Percentiles rank a stretch among this genome's conserved stretches.
Evolutionary conservation across 768 basidiomycete species (phyloP).

Genomic region (Psilocybe azurescens): DNA sequence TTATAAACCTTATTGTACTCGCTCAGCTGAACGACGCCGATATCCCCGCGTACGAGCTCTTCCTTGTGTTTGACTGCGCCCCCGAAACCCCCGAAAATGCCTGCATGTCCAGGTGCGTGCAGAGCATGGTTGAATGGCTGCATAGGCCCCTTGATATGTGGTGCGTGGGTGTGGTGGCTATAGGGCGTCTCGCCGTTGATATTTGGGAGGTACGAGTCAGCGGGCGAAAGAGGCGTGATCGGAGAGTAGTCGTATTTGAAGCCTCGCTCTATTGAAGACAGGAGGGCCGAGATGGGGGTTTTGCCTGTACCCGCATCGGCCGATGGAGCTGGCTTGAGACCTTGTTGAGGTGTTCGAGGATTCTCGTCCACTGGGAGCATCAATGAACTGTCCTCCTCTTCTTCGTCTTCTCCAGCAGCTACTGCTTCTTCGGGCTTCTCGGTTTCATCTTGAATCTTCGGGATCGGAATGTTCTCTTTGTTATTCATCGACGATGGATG

Average conservation of each 20-base stretch:
- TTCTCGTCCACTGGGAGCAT: slow-evolving; percentile 2
- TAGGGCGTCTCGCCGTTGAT: slow-evolving; percentile 26
- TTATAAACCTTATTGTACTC: slow-evolving; percentile 24
- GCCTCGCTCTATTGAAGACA: slow-evolving; percentile 67
- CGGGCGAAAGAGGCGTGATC: slow-evolving; percentile 62
- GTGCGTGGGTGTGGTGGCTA: slow-evolving; percentile 26
- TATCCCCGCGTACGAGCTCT: slow-evolving; percentile 21
- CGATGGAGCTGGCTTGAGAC: slow-evolving; percentile 16
- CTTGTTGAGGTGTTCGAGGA: slow-evolving; percentile 23
- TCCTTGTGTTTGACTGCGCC: slow-evolving; percentile 8
- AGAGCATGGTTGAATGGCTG: slow-evolving; percentile 33
- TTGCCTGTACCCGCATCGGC: slow-evolving; percentile 26
- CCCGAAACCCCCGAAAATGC: slow-evolving; percentile 22
- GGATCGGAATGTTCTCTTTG: slow-evolving; percentile 1
- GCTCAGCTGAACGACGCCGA: slow-evolving; percentile 26
- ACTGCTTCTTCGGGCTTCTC: background rate
- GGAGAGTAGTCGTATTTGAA: slow-evolving; percentile 63
- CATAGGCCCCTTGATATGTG: slow-evolving; percentile 25
- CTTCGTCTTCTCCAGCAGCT: background rate
- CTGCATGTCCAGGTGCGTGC: slow-evolving; percentile 19
- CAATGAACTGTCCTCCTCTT: background rate
- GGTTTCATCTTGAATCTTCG: background rate
- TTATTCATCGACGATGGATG: background rate
- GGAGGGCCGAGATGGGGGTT: slow-evolving; percentile 71
- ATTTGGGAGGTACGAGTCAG: slow-evolving; percentile 28